Evolutionary conservation across 73 alveolate species (phyloP), one percentile per base, ranked within the genome.

Genomic region (Effrenium voratum): DNA sequence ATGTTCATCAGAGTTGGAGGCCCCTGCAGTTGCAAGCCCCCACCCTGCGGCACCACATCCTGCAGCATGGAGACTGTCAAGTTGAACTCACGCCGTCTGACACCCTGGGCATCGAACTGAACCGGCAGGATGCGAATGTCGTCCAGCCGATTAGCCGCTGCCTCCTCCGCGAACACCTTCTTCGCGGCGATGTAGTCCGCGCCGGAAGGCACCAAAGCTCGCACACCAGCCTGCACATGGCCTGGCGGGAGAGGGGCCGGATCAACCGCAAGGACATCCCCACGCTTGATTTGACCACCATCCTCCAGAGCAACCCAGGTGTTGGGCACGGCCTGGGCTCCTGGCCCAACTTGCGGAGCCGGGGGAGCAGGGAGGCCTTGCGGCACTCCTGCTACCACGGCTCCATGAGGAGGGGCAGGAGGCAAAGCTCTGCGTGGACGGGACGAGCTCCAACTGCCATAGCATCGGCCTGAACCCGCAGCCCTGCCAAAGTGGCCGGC

Each of bases 21-120:
- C 38, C 86, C 86, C 0, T 76, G 59, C 86, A 76, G 38, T 26
- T 76, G 86, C 0, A 76, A 8, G 30, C 86, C 86, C 8, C 86
- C 86, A 0, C 86, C 86, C 38, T 15, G 30, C 8, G 59, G 86
- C n/a, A 41, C 41, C 5, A 15, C 57, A 41, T 76, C 86, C 30
- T 2, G 15, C 86, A 76, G 34, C 38, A 43, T 41, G 2, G 41
- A 5, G 59, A 76, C 60, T 15, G 86, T 57, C 86, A 38, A 22
- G 0, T 38, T 15, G 60, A 76, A 76, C 59, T 76, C 86, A 0
- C 86, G 40, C 28, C 86, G 30, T 8, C 86, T n/a, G 40, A 76
- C 0, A 8, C 86, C 86, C 86, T 76, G 86, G 34, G 60, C 86
- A 76, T 76, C 86, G 59, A 76, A 76, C 57, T 15, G 38, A 24